Conservation (phyloP, 2,329 filamentous ascomycete genomes). For the Neonectria neomacrospora region DNA sequence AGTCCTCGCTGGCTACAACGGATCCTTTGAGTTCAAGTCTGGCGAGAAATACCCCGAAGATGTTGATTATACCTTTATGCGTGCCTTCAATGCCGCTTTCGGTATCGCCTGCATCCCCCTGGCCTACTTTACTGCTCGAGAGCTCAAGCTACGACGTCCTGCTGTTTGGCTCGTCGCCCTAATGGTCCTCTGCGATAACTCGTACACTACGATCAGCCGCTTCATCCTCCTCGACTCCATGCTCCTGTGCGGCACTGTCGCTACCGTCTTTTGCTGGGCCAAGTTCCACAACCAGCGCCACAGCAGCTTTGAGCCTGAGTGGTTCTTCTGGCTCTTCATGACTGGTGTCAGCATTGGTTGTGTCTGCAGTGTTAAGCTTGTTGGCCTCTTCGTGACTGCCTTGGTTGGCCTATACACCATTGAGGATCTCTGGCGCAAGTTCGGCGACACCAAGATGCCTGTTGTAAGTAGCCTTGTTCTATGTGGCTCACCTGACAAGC, state of each 20-base stretch:
- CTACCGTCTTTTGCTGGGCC: conserved; percentile 95
- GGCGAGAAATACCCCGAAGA: conserved; percentile 94
- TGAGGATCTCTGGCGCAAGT: conserved; percentile 98
- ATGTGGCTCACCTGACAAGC: neutral
- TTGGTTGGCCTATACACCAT: conserved; percentile 95
- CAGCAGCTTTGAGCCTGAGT: conserved; percentile 88
- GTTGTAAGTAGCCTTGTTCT: conserved; percentile 63
- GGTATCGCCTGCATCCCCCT: conserved; percentile 92
- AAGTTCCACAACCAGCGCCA: conserved; percentile 92
- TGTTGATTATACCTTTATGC: conserved; percentile 98
- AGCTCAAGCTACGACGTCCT: conserved; percentile 85
- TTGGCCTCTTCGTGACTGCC: conserved; percentile 94
- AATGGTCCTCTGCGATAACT: conserved; percentile 99
- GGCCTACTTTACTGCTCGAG: conserved; percentile 94
- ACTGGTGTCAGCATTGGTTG: conserved; percentile 96
- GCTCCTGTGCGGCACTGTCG: conserved; percentile 98
- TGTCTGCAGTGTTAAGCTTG: conserved; percentile 98
- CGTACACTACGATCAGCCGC: conserved; percentile 97
- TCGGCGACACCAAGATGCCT: conserved; percentile 92
- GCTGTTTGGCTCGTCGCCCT: conserved; percentile 95
- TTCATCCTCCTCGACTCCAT: conserved; percentile 99
- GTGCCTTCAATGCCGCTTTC: conserved; percentile 95
- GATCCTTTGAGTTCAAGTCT: conserved; percentile 99
- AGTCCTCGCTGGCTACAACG: conserved; percentile 97
- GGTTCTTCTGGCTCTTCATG: conserved; percentile 94